A percentile compares a stretch with the other conserved stretches of the same genome.
These are phyloP conservation scores for Trametes punicea DNA, from an alignment of 768 basidiomycete genomes.

Conservation along the genomic window DNA sequence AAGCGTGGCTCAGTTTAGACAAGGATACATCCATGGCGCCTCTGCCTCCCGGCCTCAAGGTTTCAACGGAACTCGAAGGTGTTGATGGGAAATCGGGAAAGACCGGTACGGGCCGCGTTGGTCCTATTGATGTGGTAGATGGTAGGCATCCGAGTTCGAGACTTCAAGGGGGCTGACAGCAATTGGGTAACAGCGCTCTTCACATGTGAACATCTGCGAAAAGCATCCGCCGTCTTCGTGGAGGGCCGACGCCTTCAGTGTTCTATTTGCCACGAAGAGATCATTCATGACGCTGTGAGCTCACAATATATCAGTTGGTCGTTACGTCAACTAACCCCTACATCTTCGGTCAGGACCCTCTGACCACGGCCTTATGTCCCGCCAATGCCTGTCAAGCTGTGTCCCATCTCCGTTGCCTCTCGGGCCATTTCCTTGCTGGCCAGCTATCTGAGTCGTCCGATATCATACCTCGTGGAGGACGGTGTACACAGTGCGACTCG, in stretches of 20 bases:
- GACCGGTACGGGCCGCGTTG: slow-evolving; percentile 49
- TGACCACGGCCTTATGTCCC: slow-evolving; percentile 55
- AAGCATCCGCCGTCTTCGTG: slow-evolving; percentile 42
- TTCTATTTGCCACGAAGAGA: slow-evolving; percentile 42
- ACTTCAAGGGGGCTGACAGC: not conserved
- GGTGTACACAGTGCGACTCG: slow-evolving; percentile 47
- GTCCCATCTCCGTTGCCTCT: slow-evolving; percentile 59
- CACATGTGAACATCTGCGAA: slow-evolving; percentile 45
- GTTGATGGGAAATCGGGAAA: slow-evolving; percentile 63
- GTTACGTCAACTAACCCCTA: not conserved
- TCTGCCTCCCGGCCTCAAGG: slow-evolving; percentile 53
- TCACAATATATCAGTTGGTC: not conserved
- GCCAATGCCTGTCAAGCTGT: slow-evolving; percentile 44
- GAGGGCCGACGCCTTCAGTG: slow-evolving; percentile 37
- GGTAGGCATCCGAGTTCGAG: slow-evolving; percentile 34
- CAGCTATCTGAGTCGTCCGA: slow-evolving; percentile 18
- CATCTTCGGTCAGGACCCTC: slow-evolving; percentile 41
- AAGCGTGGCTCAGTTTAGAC: slow-evolving; percentile 45
- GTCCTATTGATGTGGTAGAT: slow-evolving; percentile 57
- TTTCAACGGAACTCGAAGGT: slow-evolving; percentile 57
- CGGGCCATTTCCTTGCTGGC: slow-evolving; percentile 40
- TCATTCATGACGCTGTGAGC: slow-evolving; percentile 45
- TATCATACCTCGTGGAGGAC: slow-evolving; percentile 62
- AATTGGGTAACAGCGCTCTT: slow-evolving; percentile 40
- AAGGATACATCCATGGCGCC: slow-evolving; percentile 27